These are phyloP conservation scores for Silene conica DNA, from an alignment of 148 eudicot species.

Conservation along the genomic window DNA sequence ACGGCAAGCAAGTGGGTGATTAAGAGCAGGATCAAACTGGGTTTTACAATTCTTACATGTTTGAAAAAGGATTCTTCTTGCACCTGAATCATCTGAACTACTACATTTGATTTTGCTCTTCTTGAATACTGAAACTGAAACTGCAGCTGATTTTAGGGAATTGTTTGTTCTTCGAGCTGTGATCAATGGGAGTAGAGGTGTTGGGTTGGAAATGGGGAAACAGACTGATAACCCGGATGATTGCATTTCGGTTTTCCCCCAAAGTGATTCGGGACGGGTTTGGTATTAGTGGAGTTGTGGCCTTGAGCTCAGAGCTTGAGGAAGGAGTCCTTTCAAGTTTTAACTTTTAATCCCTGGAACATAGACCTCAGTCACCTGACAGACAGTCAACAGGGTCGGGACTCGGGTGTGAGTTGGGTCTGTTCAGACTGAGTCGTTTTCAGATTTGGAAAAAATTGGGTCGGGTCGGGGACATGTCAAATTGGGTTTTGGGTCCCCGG, in stretches of 20 bases:
- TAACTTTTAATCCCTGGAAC: neutral
- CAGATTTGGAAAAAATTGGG: too few relatives aligned
- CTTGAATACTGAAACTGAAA: neutral
- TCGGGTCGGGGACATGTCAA: too few relatives aligned
- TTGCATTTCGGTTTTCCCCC: conserved; percentile 20
- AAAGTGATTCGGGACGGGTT: neutral
- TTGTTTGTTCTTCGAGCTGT: conserved; percentile 2
- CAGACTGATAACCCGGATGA: neutral
- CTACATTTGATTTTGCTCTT: conserved; percentile 28
- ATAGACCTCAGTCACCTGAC: too few relatives aligned
- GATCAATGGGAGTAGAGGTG: neutral
- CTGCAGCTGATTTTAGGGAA: conserved; percentile 14
- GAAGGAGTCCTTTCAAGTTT: neutral
- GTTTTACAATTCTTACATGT: conserved; percentile 88
- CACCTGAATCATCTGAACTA: conserved; percentile 36
- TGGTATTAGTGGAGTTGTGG: neutral
- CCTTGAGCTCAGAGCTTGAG: neutral
- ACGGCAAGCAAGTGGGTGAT: conserved; percentile 79
- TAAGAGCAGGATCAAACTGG: conserved; percentile 68
- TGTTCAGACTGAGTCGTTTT: too few relatives aligned
- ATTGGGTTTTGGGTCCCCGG: too few relatives aligned
- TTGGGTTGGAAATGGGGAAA: neutral
- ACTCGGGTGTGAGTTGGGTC: too few relatives aligned
- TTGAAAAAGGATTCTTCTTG: conserved; percentile 23
- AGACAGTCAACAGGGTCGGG: too few relatives aligned